Evolutionary conservation across 2,329 filamentous ascomycete species (phyloP).

Genomic region (Paramyrothecium sp.): DNA sequence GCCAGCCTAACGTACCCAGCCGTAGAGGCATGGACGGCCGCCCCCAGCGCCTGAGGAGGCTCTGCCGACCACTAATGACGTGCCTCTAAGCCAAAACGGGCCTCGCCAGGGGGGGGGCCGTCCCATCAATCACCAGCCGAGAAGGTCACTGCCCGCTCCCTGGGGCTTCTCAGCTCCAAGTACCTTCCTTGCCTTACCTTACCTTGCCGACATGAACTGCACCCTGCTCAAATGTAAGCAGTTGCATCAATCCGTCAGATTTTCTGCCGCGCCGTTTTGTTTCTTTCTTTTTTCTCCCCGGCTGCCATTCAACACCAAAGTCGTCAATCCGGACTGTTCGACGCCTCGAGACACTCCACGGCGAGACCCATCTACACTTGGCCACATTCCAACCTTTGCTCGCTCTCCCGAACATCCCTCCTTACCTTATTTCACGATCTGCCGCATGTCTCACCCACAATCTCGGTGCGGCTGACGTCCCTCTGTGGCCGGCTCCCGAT

Average conservation of each 20-base stretch:
- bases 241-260: no score
- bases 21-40: no score
- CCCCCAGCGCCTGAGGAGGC: not conserved
- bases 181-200: no score
- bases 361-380: not conserved
- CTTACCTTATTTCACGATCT: no score
- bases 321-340: not conserved
- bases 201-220: no score
- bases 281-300: not conserved
- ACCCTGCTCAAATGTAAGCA: no score
- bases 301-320: not conserved
- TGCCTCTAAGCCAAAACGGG: not conserved
- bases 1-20: no score
- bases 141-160: not conserved
- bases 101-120: no score
- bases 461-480: not conserved
- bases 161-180: not conserved
- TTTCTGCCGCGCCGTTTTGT: no score
- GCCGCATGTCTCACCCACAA: constrained; percentile 1
- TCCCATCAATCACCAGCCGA: no score
- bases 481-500: not conserved
- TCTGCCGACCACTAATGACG: not conserved
- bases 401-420: no score
- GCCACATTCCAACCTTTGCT: not conserved
- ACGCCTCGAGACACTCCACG: not conserved